phyloP scores from a whole-genome alignment of 1,139 yeast species.

The Debaryomyces subglobosus region DNA sequence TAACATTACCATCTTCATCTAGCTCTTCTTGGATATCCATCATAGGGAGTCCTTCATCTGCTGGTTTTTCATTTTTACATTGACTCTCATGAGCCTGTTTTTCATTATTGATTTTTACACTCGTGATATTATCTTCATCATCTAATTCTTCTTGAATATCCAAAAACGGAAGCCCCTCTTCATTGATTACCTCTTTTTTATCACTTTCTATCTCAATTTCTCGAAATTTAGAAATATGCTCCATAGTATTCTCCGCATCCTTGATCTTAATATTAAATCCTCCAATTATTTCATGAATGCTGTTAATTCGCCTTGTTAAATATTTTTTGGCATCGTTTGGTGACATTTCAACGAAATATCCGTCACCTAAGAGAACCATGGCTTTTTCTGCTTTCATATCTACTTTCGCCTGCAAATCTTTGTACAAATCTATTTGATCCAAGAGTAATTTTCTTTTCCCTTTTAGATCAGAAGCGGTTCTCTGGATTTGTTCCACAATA shows the following conservation, averaged over 20 bases:
- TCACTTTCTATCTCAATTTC: slow-evolving; percentile 21
- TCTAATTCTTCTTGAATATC: slow-evolving; percentile 87
- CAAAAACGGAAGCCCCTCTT: slow-evolving; percentile 59
- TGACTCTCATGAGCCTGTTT: not conserved
- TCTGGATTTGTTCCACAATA: slow-evolving; percentile 17
- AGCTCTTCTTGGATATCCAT: slow-evolving; percentile 87
- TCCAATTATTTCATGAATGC: slow-evolving; percentile 39
- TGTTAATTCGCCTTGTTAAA: slow-evolving; percentile 41
- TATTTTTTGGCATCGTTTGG: slow-evolving; percentile 47
- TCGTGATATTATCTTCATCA: slow-evolving; percentile 70
- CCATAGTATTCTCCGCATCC: slow-evolving; percentile 45
- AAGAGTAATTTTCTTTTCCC: slow-evolving; percentile 17
- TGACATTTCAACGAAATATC: slow-evolving; percentile 56
- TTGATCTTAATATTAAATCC: slow-evolving; percentile 45
- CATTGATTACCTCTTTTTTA: slow-evolving; percentile 28
- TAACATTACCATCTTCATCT: slow-evolving; percentile 76
- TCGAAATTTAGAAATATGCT: slow-evolving; percentile 30
- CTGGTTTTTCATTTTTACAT: slow-evolving; percentile 35
- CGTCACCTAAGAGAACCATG: slow-evolving; percentile 59
- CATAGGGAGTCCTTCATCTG: slow-evolving; percentile 53
- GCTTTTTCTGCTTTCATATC: slow-evolving; percentile 23
- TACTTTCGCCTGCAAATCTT: slow-evolving; percentile 12
- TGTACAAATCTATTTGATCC: slow-evolving; percentile 17
- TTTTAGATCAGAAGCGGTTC: slow-evolving; percentile 18
- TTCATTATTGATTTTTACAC: slow-evolving; percentile 33